Evolutionary conservation across 306 rosid species (phyloP), one percentile per base, ranked within the genome.

Genomic region (Dryas alaskensis): DNA sequence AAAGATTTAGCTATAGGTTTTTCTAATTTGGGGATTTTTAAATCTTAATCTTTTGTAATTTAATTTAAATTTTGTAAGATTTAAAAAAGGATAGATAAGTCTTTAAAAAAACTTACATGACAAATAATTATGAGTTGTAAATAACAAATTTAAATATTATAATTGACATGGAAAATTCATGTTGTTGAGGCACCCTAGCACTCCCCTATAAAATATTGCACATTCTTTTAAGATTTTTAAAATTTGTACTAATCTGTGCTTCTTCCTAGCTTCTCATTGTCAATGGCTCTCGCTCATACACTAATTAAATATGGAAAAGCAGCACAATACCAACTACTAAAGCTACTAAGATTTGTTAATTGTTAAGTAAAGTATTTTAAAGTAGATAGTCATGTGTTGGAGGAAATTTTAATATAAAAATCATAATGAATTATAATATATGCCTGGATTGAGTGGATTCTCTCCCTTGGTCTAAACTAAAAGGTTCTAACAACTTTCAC

Each of bases 401-500:
- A 62, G 48, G 17, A 13, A 14, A 4, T 40, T 31, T 22, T 27
- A 67, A 62, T 40, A 39, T 62, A 12, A 62, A 62, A 4, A 39
- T 39, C 48, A 10, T 10, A 48, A 10, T 61, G 3, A 13, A 61
- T 39, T 3, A 60, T 16, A 11, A 59, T 61, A 61, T 27, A 31
- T 19, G 3, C 63, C 63, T 9, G 63, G 63, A n/a, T n/a, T n/a
- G n/a, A n/a, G n/a, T n/a, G n/a, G n/a, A 58, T 58, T 58, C 63
- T 40, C 17, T 60, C 8, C 22, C 62, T 8, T 11, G 42, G 44
- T 31, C 52, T 10, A 45, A 45, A 7, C 4, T 57, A 2, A 9
- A 22, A 12, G 44, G 19, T 12, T 12, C 7, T 4, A 47, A 7
- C 45, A 47, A 25, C 44, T 67, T 27, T 13, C 25, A 25, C 13